Evolutionary conservation across 257 asterid genomes (phyloP).

Genomic region (Osmanthus fragrans): DNA sequence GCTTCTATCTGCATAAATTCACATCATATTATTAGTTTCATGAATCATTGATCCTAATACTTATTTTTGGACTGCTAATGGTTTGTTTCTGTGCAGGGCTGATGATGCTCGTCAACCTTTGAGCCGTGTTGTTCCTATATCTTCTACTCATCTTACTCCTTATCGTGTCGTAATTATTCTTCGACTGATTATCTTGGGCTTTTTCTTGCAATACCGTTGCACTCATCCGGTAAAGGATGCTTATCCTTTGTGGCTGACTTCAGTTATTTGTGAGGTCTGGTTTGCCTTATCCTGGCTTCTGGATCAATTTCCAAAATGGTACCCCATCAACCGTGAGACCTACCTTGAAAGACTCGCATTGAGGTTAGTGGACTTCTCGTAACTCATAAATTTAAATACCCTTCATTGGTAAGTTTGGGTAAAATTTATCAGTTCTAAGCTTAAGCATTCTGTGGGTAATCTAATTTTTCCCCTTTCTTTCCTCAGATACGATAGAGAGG

Average conservation of each 20-base stretch:
- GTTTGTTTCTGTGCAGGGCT: constrained; percentile 42
- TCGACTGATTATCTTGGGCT: constrained; percentile 62
- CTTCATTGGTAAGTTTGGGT: constrained; percentile 2
- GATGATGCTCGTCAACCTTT: constrained; percentile 75
- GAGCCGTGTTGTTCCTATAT: constrained; percentile 65
- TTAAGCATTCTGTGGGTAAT: neutral
- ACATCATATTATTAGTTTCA: constrained; percentile 1
- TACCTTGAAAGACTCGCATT: constrained; percentile 62
- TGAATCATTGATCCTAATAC: neutral
- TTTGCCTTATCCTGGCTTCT: constrained; percentile 74
- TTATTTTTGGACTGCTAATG: neutral
- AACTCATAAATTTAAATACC: neutral
- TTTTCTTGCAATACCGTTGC: constrained; percentile 70
- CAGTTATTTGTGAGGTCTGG: constrained; percentile 79
- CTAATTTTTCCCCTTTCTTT: neutral
- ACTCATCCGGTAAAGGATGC: constrained; percentile 72
- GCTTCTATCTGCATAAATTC: neutral
- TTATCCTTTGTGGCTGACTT: constrained; percentile 69
- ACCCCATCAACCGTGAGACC: constrained; percentile 66
- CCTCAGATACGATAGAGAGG: constrained; percentile 66
- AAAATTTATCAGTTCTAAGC: neutral
- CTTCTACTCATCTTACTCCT: constrained; percentile 61
- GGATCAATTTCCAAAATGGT: constrained; percentile 78
- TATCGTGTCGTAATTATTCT: constrained; percentile 63
- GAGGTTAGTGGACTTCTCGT: constrained; percentile 40